Conservation (phyloP, 371 early-diverging fungal genomes). For the Rhizopus delemar region DNA sequence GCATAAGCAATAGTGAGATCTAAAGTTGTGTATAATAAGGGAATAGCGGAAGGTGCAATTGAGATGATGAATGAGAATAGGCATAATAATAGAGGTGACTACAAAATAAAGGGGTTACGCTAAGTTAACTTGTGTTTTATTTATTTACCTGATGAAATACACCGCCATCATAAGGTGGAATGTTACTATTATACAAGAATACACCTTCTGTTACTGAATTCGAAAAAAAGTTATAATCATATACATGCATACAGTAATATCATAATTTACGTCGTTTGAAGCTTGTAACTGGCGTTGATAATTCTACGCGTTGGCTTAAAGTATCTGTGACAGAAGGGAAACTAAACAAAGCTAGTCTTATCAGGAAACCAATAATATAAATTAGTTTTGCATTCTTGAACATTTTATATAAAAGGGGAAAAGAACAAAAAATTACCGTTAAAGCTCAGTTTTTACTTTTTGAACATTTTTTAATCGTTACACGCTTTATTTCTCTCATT, state of each 20-base stretch:
- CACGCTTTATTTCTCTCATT: too few relatives aligned
- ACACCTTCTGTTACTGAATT: constrained; percentile 83
- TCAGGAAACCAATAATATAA: constrained; percentile 31
- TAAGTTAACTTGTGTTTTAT: background rate
- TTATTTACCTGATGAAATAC: constrained; percentile 78
- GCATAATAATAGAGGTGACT: constrained; percentile 79
- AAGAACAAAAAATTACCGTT: background rate
- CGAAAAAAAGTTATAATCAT: background rate
- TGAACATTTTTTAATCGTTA: background rate
- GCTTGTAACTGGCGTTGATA: constrained; percentile 84
- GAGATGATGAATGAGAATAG: constrained; percentile 63
- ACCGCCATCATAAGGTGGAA: constrained; percentile 89
- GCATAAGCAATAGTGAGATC: constrained; percentile 67
- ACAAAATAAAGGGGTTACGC: background rate
- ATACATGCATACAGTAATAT: background rate
- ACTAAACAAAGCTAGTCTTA: constrained; percentile 52
- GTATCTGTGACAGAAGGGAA: constrained; percentile 47
- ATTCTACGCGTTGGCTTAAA: constrained; percentile 66
- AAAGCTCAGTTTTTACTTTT: background rate
- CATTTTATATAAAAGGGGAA: background rate
- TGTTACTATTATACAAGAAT: constrained; percentile 71
- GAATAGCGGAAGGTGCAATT: constrained; percentile 53
- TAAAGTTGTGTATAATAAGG: constrained; percentile 59
- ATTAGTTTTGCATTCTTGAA: background rate
- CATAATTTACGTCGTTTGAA: constrained; percentile 70